Evolutionary conservation across 768 basidiomycete species (phyloP), one percentile per base, ranked within the genome.

Genomic region (Amylocystis lapponica): DNA sequence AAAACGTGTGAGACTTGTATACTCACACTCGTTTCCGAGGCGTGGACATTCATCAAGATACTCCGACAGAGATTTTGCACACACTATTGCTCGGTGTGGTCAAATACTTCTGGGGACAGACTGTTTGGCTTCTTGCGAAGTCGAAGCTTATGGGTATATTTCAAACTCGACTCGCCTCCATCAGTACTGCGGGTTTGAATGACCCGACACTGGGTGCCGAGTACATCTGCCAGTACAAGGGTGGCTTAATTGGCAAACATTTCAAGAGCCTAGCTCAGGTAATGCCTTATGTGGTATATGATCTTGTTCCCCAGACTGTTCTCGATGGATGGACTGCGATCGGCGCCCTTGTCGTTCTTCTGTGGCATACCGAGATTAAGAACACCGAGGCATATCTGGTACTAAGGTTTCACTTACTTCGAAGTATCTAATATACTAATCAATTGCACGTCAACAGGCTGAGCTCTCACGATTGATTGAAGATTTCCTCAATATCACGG

Each of bases 71-170:
- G 26, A 5, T 27, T 13, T 19, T 44, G 3, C 43, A 44, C 20
- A 44, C 43, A n/a, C 4, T 27, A 7, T 35, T 44, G 25, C 43
- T 37, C n/a, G 43, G 43, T 3, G 23, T 44, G 2, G 35, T 37
- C 5, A 44, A 44, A 35, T 44, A 44, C n/a, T 36, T 27, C 27
- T 44, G 43, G 43, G n/a, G n/a, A n/a, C n/a, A n/a, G n/a, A n/a
- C n/a, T 10, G 33, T 44, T 13, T 27, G 6, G 10, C 3, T 44
- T 16, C 9, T 44, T 9, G 34, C 20, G 13, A 36, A 36, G 12
- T 17, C 10, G 14, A 27, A 27, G 11, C 6, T 5, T 2, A 5
- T 29, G 4, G 27, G 16, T 3, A 26, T 9, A 3, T 30, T 44
- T 8, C 34, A 37, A 17, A 19, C 34, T 7, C 43, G 43, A 4